A percentile compares a stretch with the other conserved stretches of the same genome.
phyloP scores from a whole-genome alignment of 2,329 filamentous ascomycete genomes.

The Hypoxylon sp. region DNA sequence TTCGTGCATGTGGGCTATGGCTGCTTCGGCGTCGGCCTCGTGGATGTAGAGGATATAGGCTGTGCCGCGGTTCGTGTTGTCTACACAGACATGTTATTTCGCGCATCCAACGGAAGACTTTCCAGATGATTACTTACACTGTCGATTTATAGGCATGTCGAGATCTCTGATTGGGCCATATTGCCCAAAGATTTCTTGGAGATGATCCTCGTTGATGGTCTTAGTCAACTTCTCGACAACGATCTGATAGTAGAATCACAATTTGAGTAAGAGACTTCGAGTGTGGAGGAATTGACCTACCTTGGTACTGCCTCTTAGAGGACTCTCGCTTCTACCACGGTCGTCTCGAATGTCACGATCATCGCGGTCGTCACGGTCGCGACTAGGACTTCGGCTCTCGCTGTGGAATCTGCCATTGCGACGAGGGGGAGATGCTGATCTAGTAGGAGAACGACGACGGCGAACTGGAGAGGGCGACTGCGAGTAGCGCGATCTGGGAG shows the following conservation, averaged over 20 bases:
- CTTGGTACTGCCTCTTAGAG: conserved; percentile 51
- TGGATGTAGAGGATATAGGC: conserved; percentile 89
- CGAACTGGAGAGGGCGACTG: conserved; percentile 51
- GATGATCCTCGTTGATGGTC: conserved; percentile 89
- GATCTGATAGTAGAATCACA: conserved; percentile 68
- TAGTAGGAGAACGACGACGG: conserved; percentile 48
- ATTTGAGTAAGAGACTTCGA: conserved; percentile 14
- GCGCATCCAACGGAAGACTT: not conserved
- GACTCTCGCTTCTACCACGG: conserved; percentile 45
- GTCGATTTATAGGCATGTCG: conserved; percentile 88
- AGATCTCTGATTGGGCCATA: conserved; percentile 89
- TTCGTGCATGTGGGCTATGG: conserved; percentile 97
- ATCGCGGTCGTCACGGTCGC: conserved; percentile 40
- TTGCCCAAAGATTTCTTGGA: conserved; percentile 90
- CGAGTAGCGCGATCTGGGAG: conserved; percentile 55
- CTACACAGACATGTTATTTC: conserved; percentile 57
- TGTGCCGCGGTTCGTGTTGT: conserved; percentile 89
- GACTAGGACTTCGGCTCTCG: conserved; percentile 44
- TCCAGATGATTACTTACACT: conserved; percentile 67
- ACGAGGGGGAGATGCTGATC: conserved; percentile 49
- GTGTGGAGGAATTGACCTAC: conserved; percentile 29
- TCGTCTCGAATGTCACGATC: conserved; percentile 39
- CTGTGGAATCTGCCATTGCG: conserved; percentile 53
- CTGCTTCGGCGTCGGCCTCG: conserved; percentile 83
- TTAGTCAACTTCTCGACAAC: conserved; percentile 96